Conservation (phyloP, 2,329 filamentous ascomycete genomes). For the Epichloe hybrida region DNA sequence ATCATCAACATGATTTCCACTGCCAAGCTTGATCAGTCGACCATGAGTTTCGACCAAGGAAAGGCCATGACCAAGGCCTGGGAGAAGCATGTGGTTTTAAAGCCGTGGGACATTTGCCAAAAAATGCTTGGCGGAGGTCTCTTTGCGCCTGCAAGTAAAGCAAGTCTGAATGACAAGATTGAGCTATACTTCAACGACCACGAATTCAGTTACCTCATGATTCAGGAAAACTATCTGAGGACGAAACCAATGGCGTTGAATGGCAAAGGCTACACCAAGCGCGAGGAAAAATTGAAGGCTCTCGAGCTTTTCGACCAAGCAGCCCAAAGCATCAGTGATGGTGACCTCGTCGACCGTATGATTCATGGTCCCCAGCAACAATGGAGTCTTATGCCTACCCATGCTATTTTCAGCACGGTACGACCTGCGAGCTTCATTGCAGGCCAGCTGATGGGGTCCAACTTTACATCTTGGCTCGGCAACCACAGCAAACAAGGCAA, state of each 20-base stretch:
- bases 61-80: slow-evolving; percentile 95
- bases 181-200: slow-evolving; percentile 99
- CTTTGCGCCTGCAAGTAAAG: slow-evolving; percentile 70
- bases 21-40: slow-evolving; percentile 71
- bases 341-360: slow-evolving; percentile 92
- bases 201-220: slow-evolving; percentile 93
- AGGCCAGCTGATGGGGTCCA: slow-evolving; percentile 60
- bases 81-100: slow-evolving; percentile 94
- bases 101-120: slow-evolving; percentile 94
- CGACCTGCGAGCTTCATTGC: slow-evolving; percentile 77
- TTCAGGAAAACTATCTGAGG: slow-evolving; percentile 92
- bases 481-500: slow-evolving; percentile 82
- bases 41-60: slow-evolving; percentile 71
- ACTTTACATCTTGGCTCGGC: slow-evolving; percentile 85
- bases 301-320: slow-evolving; percentile 78
- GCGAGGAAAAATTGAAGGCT: slow-evolving; percentile 64
- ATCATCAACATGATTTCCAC: slow-evolving; percentile 98
- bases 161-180: slow-evolving; percentile 91
- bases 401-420: slow-evolving; percentile 91
- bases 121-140: slow-evolving; percentile 83
- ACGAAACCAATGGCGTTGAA: slow-evolving; percentile 59
- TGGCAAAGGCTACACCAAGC: slow-evolving; percentile 40
- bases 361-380: slow-evolving; percentile 97
- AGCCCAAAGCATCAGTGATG: slow-evolving; percentile 92
- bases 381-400: slow-evolving; percentile 94